A percentile compares a stretch with the other conserved stretches of the same genome.
These are phyloP conservation scores for Ogataea sp. DNA, from an alignment of 805 yeast species.

Conservation along the genomic window DNA sequence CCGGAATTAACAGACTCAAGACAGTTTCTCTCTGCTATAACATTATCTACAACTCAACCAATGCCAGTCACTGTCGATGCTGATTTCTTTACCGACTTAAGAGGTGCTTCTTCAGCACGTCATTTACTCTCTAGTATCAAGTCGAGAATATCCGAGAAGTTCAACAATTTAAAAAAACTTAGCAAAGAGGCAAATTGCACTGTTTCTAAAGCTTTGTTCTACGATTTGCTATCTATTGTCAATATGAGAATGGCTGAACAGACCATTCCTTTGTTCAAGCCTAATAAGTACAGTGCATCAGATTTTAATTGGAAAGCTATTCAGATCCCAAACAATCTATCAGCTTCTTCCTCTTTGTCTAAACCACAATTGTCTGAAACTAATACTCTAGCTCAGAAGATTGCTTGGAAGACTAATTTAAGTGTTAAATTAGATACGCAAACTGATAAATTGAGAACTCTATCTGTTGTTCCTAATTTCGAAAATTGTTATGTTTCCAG, in stretches of 20 bases:
- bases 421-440: constrained; percentile 5
- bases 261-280: constrained; percentile 6
- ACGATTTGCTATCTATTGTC: constrained; percentile 23
- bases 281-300: not conserved
- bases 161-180: constrained; percentile 3
- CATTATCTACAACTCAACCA: constrained; percentile 5
- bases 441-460: constrained; percentile 24
- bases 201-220: constrained; percentile 6
- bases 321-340: not conserved
- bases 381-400: not conserved
- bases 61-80: constrained; percentile 35
- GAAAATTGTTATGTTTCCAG: constrained; percentile 58
- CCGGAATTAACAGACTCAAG: constrained; percentile 5
- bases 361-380: too few species aligned
- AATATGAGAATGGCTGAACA: constrained; percentile 3
- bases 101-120: not conserved
- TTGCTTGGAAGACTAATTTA: constrained; percentile 1
- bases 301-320: not conserved
- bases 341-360: not conserved
- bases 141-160: constrained; percentile 3
- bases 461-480: constrained; percentile 52
- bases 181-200: not conserved
- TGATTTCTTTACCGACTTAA: constrained; percentile 16
- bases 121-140: not conserved
- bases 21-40: constrained; percentile 5